Evolutionary conservation across 2,329 filamentous ascomycete genomes (phyloP), one percentile per base, ranked within the genome.

Genomic region (Aspergillus phoenicis): DNA sequence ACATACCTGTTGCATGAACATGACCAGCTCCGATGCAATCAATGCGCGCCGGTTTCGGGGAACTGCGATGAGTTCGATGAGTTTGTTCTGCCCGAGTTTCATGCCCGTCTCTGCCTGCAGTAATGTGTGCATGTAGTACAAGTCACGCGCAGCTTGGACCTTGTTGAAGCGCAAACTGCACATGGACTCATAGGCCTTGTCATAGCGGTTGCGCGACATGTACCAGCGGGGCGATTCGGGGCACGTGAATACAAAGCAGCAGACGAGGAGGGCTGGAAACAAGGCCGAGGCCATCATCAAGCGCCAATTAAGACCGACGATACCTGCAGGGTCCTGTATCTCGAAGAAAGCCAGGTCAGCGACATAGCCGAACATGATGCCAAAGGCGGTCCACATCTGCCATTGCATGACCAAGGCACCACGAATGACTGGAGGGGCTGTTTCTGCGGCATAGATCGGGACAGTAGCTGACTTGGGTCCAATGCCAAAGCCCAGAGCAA

Each of bases 341-440:
- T 83, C 75, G 70, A 84, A 88, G 70, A 89, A 87, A 7, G 84
- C 85, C 28, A 89, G 77, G 67, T 88, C 86, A 51, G 82, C 85
- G 6, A 81, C 82, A 70, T 84, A 89, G 15, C 87, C 86, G 15
- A 78, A 75, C 82, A 83, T 79, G 61, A 82, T 82, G 11, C 81
- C 81, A 60, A 82, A 81, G 0, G 78, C 81, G 4, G 77, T 80
- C 77, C 78, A 83, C 77, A 82, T 81, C 76, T 93, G 89, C 90
- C 91, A 94, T 64, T 87, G 88, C 90, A 94, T 94, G 64, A 93
- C 90, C 17, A 95, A 81, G 7, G 89, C 90, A 64, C 90, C 89
- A 71, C 90, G 85, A 58, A 92, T 88, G 5, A 78, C 74, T 1
- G 89, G 87, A 0, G 90, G 90, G 0, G 87, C 85, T 59, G 86